These are phyloP conservation scores for Cochlearia excelsa DNA, from an alignment of 345 rosid species.

Conservation along the genomic window DNA sequence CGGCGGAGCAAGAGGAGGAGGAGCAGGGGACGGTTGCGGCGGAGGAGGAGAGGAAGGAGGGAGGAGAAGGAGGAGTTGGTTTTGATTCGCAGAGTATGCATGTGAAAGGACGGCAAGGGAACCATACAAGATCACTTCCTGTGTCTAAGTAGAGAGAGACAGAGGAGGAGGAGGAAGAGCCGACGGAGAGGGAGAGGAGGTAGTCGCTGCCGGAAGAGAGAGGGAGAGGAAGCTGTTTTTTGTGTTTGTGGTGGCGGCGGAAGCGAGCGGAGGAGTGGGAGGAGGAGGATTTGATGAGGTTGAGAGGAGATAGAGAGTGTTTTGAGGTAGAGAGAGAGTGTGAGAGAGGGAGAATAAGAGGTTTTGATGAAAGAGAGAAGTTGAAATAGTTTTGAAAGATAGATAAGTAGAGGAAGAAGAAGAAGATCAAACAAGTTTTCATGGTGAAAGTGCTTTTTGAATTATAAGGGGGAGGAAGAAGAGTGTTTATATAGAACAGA, in stretches of 20 bases:
- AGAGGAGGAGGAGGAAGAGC: conserved; percentile 43
- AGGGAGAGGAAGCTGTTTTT: conserved; percentile 69
- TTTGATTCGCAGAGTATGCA: conserved; percentile 88
- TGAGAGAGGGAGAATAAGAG: conserved; percentile 50
- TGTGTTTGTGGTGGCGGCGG: conserved; percentile 41
- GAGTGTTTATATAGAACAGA: conserved; percentile 15
- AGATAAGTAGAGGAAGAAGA: conserved; percentile 32
- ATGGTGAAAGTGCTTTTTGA: conserved; percentile 20
- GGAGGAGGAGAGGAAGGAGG: conserved; percentile 44
- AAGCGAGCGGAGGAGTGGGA: conserved; percentile 73
- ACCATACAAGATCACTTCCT: conserved; percentile 96
- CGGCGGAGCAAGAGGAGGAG: conserved; percentile 76
- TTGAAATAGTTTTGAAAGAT: conserved; percentile 21
- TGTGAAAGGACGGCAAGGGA: conserved; percentile 82
- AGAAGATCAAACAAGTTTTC: conserved; percentile 14
- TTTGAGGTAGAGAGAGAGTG: conserved; percentile 66
- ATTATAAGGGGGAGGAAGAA: conserved; percentile 17
- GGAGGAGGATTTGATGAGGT: conserved; percentile 75
- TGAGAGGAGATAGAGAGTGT: conserved; percentile 53
- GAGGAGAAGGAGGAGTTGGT: conserved; percentile 33
- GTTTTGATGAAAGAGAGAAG: conserved; percentile 32
- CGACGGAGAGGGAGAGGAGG: conserved; percentile 69
- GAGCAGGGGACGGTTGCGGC: conserved; percentile 55
- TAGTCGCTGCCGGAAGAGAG: conserved; percentile 88
- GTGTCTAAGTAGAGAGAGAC: conserved; percentile 89